These are phyloP conservation scores for Ascochyta viciae-villosae DNA, from an alignment of 2,329 filamentous ascomycete species.

Conservation along the genomic window DNA sequence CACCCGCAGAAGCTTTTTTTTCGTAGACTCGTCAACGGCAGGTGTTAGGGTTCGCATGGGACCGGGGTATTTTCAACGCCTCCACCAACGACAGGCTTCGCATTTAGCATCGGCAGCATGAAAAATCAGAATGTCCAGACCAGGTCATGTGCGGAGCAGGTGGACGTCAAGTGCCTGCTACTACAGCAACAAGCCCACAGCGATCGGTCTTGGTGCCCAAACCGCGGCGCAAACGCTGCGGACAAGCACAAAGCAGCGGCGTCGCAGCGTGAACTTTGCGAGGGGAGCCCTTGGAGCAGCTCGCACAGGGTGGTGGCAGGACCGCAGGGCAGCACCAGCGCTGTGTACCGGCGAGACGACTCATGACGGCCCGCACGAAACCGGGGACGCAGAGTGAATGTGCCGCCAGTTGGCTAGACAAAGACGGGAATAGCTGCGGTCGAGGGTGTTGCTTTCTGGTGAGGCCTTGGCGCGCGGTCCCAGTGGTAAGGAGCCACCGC, in stretches of 20 bases:
- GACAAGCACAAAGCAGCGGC: conserved; percentile 25
- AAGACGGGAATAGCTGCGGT: conserved; percentile 20
- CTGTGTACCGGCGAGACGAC: conserved; percentile 28
- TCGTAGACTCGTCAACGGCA: conserved; percentile 12
- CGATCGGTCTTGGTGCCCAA: conserved; percentile 19
- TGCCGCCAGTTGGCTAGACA: conserved; percentile 25
- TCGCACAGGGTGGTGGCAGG: conserved; percentile 18
- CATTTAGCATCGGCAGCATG: conserved; percentile 24
- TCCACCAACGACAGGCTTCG: conserved; percentile 27
- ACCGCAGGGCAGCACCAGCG: conserved; percentile 21
- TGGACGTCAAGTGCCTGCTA: conserved; percentile 14
- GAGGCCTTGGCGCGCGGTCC: conserved; percentile 29
- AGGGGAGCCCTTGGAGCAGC: conserved; percentile 15
- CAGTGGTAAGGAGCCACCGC: conserved; percentile 25
- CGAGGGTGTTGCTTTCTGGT: conserved; percentile 23
- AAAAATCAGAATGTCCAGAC: conserved; percentile 28
- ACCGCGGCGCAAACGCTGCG: conserved; percentile 25
- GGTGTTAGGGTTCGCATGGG: conserved; percentile 14
- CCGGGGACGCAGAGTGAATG: conserved; percentile 30
- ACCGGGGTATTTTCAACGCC: conserved; percentile 25
- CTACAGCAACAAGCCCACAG: conserved; percentile 22
- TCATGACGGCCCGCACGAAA: conserved; percentile 27
- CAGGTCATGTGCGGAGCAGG: conserved; percentile 13
- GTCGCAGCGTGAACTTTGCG: conserved; percentile 17
- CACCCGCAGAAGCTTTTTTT: conserved; percentile 20